phyloP scores from a whole-genome alignment of 1,284 basidiomycete species.

The Takashimella koratensis region DNA sequence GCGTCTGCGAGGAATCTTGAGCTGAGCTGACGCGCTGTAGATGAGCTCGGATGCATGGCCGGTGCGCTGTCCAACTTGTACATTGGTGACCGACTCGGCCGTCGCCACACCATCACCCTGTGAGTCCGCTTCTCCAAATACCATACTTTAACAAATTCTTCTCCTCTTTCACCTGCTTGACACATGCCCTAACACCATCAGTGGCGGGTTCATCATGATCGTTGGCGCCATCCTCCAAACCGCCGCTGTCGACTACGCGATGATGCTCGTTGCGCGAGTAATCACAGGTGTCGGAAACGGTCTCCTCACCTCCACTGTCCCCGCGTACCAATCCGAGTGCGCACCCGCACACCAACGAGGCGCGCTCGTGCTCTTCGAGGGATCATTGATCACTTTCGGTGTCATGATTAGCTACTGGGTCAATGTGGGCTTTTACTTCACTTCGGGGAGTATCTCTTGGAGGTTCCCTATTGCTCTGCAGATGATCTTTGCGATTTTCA shows the following conservation, averaged over 20 bases:
- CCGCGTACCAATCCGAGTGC: constrained; percentile 46
- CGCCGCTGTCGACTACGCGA: constrained; percentile 40
- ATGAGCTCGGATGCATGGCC: constrained; percentile 47
- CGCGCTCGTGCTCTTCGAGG: constrained; percentile 48
- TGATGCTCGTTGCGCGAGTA: constrained; percentile 50
- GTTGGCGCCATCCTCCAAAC: constrained; percentile 50
- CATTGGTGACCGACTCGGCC: constrained; percentile 46
- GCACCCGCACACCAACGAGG: constrained; percentile 26
- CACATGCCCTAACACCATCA: constrained; percentile 8
- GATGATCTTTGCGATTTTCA: constrained; percentile 47
- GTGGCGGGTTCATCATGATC: constrained; percentile 45
- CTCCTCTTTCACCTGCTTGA: no score
- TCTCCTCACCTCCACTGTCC: constrained; percentile 50
- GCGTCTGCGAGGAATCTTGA: constrained; percentile 23
- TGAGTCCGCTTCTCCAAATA: no score
- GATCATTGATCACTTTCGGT: constrained; percentile 41
- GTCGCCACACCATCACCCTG: constrained; percentile 25
- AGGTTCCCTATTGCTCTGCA: constrained; percentile 53
- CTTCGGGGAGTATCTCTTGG: constrained; percentile 33
- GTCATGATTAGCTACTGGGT: constrained; percentile 41
- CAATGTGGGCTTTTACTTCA: constrained; percentile 47
- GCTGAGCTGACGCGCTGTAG: constrained; percentile 15
- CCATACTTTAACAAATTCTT: no score
- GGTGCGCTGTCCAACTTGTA: constrained; percentile 48
- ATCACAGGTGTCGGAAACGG: constrained; percentile 43